Evolutionary conservation across 257 asterid genomes (phyloP), one percentile per base, ranked within the genome.

Genomic region (Schizonepeta tenuifolia): DNA sequence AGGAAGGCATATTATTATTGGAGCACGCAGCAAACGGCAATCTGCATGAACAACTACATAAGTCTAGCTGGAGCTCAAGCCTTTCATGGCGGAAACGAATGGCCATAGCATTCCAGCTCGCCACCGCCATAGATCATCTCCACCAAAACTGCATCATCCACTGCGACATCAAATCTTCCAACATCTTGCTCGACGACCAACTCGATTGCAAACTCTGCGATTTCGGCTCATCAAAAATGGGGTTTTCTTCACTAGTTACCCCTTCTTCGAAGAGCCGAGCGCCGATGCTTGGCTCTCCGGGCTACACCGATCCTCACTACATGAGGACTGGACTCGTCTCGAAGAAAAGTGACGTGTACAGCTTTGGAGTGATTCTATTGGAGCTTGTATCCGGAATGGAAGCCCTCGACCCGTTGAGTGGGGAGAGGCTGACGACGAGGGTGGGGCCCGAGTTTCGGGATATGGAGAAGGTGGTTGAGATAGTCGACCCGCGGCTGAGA

Each of bases 231-330:
- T 83, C 96, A 0, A 90, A 78, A 68, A 81, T 83, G 87, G 90
- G 88, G 20, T 88, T 86, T 61, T 82, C 95, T 43, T 82, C 93
- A 0, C 62, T 87, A 0, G 56, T 65, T 13, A 17, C 2, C 24
- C 18, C 75, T 59, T 22, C 51, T 1, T 35, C 67, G 0, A 56
- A 26, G 63, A 70, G 43, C 65, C 75, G 70, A 12, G 76, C 61
- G 13, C 58, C 44, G 77, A 83, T 90, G 75, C 44, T 85, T 18
- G 96, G 95, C 13, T 90, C 96, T 20, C 95, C 92, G 0, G 96
- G 96, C 2, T 90, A 90, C 80, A 70, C 88, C 1, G 96, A 90
- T 73, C 96, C 96, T 53, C 83, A 86, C 75, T 90, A 87, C 57
- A 36, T 90, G 55, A 75, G 84, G 66, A 90, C 90, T 1, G 95